Conservation (phyloP, 345 rosid species). For the Eucalyptus pauciflora region DNA sequence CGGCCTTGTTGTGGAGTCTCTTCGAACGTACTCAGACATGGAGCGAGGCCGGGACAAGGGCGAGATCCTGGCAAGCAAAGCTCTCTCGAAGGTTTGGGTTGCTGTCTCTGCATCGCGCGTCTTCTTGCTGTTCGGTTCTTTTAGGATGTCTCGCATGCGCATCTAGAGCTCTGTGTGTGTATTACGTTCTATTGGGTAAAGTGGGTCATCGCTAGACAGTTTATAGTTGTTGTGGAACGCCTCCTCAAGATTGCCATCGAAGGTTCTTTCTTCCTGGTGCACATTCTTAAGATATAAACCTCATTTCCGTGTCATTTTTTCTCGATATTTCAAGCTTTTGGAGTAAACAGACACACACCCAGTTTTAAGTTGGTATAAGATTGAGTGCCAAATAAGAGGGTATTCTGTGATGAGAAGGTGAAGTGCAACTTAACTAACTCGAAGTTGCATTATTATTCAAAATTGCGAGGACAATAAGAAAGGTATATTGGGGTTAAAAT, state of each 20-base stretch:
- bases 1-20: not conserved
- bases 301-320: too few relatives aligned
- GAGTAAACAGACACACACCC: not conserved
- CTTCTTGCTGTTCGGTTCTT: not conserved
- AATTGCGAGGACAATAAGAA: not conserved
- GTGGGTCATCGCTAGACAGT: not conserved
- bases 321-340: not conserved
- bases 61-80: not conserved
- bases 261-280: not conserved
- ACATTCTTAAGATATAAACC: not conserved
- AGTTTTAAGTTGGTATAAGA: not conserved
- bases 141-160: not conserved
- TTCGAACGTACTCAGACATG: not conserved
- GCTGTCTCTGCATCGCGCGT: not conserved
- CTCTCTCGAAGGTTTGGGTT: not conserved
- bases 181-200: accelerated
- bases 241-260: not conserved
- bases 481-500: too few relatives aligned
- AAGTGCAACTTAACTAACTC: not conserved
- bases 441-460: not conserved
- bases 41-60: not conserved
- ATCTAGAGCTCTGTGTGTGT: not conserved
- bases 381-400: not conserved
- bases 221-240: not conserved
- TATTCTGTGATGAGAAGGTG: not conserved